These are phyloP conservation scores for peach (Prunus persica) DNA, from an alignment of 306 rosid species.

Conservation along the genomic window DNA sequence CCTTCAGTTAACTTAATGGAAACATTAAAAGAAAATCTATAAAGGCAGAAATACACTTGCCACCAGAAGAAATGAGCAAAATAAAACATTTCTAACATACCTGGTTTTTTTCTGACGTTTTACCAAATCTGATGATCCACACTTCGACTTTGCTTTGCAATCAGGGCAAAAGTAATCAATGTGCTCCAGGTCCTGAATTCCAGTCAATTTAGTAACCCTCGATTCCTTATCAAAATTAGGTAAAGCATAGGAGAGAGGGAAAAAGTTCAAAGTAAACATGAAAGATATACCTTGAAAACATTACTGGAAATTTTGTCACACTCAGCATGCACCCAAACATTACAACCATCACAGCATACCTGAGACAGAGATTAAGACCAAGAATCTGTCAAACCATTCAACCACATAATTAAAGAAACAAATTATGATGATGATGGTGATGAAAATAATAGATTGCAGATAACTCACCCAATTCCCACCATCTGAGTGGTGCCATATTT, in stretches of 20 bases:
- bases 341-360: slow-evolving; percentile 97
- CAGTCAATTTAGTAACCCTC: slow-evolving; percentile 17
- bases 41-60: slow-evolving; percentile 9
- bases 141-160: slow-evolving; percentile 53
- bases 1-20: slow-evolving; percentile 18
- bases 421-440: background rate
- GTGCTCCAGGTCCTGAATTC: slow-evolving; percentile 67
- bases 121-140: slow-evolving; percentile 37
- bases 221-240: slow-evolving; percentile 8
- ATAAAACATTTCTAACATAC: slow-evolving; percentile 38
- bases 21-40: background rate
- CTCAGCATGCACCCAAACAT: slow-evolving; percentile 98
- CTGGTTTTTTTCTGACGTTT: slow-evolving; percentile 40
- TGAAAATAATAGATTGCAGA: slow-evolving; percentile 5
- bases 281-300: slow-evolving; percentile 58
- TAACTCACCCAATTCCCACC: slow-evolving; percentile 95
- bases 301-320: slow-evolving; percentile 66
- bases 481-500: slow-evolving; percentile 92
- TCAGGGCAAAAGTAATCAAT: slow-evolving; percentile 86
- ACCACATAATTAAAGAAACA: slow-evolving; percentile 2
- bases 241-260: slow-evolving; percentile 13
- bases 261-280: slow-evolving; percentile 15
- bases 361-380: slow-evolving; percentile 36
- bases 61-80: slow-evolving; percentile 19
- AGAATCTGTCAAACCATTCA: slow-evolving; percentile 25